Conservation (phyloP, 768 basidiomycete species). For the Leccinum truebloodii region DNA sequence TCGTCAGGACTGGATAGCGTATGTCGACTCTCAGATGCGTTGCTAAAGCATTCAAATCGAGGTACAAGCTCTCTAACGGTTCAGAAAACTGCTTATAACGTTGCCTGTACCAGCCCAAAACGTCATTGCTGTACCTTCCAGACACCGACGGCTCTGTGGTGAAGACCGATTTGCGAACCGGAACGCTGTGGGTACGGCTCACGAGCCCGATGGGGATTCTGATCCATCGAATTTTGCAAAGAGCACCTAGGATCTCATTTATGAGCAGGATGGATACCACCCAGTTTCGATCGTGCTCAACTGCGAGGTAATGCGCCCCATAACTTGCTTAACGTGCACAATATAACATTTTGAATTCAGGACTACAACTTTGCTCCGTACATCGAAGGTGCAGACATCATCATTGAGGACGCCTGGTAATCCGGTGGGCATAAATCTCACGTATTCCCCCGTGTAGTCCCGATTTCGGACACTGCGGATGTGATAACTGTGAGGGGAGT, state of each 20-base stretch:
- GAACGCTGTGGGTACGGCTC: slow-evolving; percentile 47
- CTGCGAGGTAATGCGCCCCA: slow-evolving; percentile 32
- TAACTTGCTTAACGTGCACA: too few relatives aligned
- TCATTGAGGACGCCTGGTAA: slow-evolving; percentile 53
- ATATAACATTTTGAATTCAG: slow-evolving; percentile 24
- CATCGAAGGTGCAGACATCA: slow-evolving; percentile 64
- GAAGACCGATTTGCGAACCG: slow-evolving; percentile 49
- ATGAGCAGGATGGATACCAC: slow-evolving; percentile 55
- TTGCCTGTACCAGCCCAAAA: slow-evolving; percentile 32
- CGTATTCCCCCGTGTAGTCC: slow-evolving; percentile 57
- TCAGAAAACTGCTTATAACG: slow-evolving; percentile 29
- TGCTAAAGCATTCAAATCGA: neutral
- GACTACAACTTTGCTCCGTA: slow-evolving; percentile 65
- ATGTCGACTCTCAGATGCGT: neutral
- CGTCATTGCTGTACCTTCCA: slow-evolving; percentile 42
- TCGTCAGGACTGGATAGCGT: neutral
- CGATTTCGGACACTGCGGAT: slow-evolving; percentile 76
- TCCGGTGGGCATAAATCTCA: slow-evolving; percentile 56
- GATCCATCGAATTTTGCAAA: slow-evolving; percentile 63
- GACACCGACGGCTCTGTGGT: slow-evolving; percentile 39
- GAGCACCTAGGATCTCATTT: slow-evolving; percentile 46
- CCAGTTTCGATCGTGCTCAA: slow-evolving; percentile 57
- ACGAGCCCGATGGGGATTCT: slow-evolving; percentile 69
- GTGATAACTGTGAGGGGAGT: slow-evolving; percentile 61
- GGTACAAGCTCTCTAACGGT: slow-evolving; percentile 23